Percentiles rank a stretch among this genome's conserved stretches.
Conservation (phyloP, 2,329 filamentous ascomycete genomes). For the Pyrenophora tritici-repentis region DNA sequence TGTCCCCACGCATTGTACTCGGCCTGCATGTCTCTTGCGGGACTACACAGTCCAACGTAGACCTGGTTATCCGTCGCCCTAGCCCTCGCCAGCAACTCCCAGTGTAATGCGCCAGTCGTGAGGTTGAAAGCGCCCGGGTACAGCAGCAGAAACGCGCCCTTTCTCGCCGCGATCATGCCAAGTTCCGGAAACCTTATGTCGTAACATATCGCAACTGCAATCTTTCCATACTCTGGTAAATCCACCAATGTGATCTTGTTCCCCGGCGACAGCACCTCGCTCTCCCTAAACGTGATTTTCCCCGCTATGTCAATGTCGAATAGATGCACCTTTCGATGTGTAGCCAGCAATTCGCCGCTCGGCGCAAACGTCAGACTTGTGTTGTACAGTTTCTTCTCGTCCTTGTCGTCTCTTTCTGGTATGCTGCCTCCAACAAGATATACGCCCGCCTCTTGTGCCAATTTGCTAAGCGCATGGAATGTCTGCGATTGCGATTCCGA, state of each 20-base stretch:
- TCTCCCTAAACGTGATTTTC: constrained; percentile 89
- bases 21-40: constrained; percentile 76
- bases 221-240: constrained; percentile 83
- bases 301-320: constrained; percentile 98
- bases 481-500: constrained; percentile 73
- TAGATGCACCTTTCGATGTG: constrained; percentile 90
- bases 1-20: constrained; percentile 92
- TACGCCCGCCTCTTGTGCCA: constrained; percentile 77
- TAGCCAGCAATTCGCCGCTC: constrained; percentile 76
- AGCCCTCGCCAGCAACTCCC: constrained; percentile 80
- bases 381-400: constrained; percentile 78
- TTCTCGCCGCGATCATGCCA: constrained; percentile 83
- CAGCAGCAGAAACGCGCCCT: constrained; percentile 83
- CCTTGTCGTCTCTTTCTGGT: constrained; percentile 70
- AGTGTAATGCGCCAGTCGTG: constrained; percentile 90
- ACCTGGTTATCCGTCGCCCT: constrained; percentile 92
- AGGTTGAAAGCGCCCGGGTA: constrained; percentile 98
- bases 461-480: constrained; percentile 79
- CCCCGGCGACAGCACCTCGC: constrained; percentile 83
- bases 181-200: constrained; percentile 96
- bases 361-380: constrained; percentile 85
- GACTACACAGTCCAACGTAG: constrained; percentile 91
- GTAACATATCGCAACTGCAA: constrained; percentile 94
- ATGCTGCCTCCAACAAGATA: constrained; percentile 93
- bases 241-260: constrained; percentile 85